These are phyloP conservation scores for Plasmodium vinckei DNA, from an alignment of 169 alveolate genomes.

Conservation along the genomic window DNA sequence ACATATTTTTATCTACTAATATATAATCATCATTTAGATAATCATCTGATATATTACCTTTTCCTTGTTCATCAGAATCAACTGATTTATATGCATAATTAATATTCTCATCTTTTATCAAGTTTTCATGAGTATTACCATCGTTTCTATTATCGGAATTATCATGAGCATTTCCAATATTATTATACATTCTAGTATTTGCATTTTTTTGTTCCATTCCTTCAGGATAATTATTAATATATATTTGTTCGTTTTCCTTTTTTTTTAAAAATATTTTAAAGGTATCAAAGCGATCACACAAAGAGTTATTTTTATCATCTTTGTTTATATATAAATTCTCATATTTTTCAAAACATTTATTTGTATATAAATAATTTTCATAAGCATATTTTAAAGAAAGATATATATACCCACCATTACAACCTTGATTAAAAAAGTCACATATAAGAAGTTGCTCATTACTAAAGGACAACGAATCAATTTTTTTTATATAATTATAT, in stretches of 20 bases:
- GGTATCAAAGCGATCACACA: constrained; percentile 63
- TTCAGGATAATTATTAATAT: not conserved
- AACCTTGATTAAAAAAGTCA: constrained; percentile 67
- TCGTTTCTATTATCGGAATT: no score
- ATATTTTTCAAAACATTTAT: constrained; percentile 51
- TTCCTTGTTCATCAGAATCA: not conserved
- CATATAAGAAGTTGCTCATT: constrained; percentile 46
- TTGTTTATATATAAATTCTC: not conserved
- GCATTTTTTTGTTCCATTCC: not conserved
- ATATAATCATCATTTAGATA: constrained; percentile 20
- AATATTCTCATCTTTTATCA: not conserved
- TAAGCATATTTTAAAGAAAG: constrained; percentile 71
- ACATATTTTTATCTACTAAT: not conserved
- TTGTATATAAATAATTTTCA: constrained; percentile 59
- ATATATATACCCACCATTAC: constrained; percentile 69
- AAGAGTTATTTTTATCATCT: constrained; percentile 18
- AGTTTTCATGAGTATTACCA: not conserved
- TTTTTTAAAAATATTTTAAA: constrained; percentile 24
- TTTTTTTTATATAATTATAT: constrained; percentile 55
- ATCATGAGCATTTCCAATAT: not conserved
- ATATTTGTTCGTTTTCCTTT: not conserved
- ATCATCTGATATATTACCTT: not conserved
- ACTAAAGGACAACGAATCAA: constrained; percentile 40
- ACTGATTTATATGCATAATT: not conserved
- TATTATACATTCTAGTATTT: not conserved